Evolutionary conservation across 352 stramenopile species (phyloP), one percentile per base, ranked within the genome.

Genomic region (Phytopythium aichiense): DNA sequence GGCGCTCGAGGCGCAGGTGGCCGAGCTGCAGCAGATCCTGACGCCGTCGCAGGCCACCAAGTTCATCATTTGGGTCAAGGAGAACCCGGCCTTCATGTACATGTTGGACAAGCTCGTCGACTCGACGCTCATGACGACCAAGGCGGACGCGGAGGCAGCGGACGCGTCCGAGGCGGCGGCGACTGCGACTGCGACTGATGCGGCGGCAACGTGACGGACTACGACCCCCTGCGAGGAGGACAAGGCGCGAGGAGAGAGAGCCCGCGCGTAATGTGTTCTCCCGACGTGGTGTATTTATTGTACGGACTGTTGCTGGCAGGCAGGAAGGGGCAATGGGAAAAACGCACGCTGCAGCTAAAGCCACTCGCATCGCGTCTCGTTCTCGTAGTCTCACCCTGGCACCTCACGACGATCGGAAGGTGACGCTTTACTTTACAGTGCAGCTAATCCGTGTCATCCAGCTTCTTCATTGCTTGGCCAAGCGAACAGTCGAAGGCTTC

Each of bases 11-110:
- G 67, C 79, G 35, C 78, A 90, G 61, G 81, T 92, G 23, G 73
- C 76, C 35, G 63, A 87, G 58, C 64, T 92, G 13, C 83, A 92
- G 61, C 73, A 83, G 45, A 90, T 92, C 55, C 71, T 92, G 18
- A 92, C 81, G 23, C 80, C 83, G 11, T 87, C 81, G 56, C 83
- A 92, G 61, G 78, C 81, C 37, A 89, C 83, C 64, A 89, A 87
- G 65, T 92, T 92, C 71, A 92, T 92, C 73, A 88, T 92, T 56
- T 92, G 83, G 83, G 83, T 92, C 15, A 92, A 92, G 59, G 79
- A 92, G 49, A 92, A 92, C 49, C 83, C 81, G 56, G 83, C 83
- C 28, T 90, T 92, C 63, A 92, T 92, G 83, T 92, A 92, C 64
- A 92, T 92, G 83, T 67, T 92, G 52, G 81, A 92, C 68, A 88